A percentile compares a stretch with the other conserved stretches of the same genome.
These are phyloP conservation scores for Penicillium crustosum DNA, from an alignment of 2,329 filamentous ascomycete species.

Conservation along the genomic window DNA sequence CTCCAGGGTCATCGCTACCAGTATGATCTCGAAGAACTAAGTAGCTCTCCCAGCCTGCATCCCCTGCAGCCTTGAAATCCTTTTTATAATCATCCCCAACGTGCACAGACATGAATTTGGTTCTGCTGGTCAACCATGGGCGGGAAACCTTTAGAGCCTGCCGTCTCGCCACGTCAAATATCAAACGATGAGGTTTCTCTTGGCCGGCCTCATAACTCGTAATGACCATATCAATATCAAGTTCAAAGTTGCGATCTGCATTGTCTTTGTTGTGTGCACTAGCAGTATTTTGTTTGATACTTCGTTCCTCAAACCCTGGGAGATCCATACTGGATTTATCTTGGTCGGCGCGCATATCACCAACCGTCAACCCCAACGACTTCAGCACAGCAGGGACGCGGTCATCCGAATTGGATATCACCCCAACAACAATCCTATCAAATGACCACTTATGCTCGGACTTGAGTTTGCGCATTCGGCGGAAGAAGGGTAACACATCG, in stretches of 20 bases:
- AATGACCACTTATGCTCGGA: constrained; percentile 20
- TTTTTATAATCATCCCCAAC: constrained; percentile 48
- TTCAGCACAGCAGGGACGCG: constrained; percentile 42
- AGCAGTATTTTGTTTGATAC: neutral
- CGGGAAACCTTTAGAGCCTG: constrained; percentile 27
- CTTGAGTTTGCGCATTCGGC: constrained; percentile 26
- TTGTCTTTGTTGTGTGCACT: neutral
- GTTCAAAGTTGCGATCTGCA: neutral
- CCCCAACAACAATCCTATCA: constrained; percentile 41
- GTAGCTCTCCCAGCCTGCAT: constrained; percentile 42
- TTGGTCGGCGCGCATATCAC: constrained; percentile 34
- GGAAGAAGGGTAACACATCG: constrained; percentile 42
- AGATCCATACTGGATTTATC: constrained; percentile 30
- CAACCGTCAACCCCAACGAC: constrained; percentile 41
- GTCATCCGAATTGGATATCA: constrained; percentile 51
- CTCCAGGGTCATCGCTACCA: neutral
- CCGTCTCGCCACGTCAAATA: constrained; percentile 42
- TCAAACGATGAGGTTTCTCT: constrained; percentile 44
- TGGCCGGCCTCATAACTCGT: constrained; percentile 49
- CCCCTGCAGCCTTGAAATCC: constrained; percentile 41
- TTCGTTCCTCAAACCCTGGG: constrained; percentile 26
- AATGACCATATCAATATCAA: constrained; percentile 46
- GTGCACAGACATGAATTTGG: constrained; percentile 38
- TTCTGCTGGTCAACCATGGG: constrained; percentile 8
- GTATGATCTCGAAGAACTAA: constrained; percentile 27